These are phyloP conservation scores for Cichorium intybus DNA, from an alignment of 140 eudicot genomes.

Conservation along the genomic window DNA sequence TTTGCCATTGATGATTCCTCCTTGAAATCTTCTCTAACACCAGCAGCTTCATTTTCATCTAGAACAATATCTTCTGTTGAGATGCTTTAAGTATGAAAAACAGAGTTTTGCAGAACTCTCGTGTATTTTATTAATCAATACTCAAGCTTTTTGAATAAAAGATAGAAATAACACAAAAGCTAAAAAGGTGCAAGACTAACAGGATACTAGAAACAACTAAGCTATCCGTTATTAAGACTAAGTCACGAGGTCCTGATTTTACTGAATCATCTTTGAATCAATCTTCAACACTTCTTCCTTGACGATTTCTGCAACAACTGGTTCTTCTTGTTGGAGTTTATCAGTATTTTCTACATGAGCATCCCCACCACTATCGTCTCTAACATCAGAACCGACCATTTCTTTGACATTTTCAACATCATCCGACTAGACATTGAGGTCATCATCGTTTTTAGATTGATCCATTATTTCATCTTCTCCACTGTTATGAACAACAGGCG, in stretches of 20 bases:
- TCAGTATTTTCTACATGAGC: neutral
- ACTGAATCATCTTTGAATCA: too few species aligned
- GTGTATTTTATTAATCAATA: too few species aligned
- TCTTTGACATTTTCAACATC: conserved; percentile 8
- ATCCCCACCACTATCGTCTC: neutral
- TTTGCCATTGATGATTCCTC: conserved; percentile 8
- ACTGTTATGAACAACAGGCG: neutral
- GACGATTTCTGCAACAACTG: neutral
- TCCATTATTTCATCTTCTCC: conserved; percentile 1
- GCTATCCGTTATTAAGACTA: too few species aligned
- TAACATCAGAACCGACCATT: conserved; percentile 9
- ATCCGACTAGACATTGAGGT: neutral
- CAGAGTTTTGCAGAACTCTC: too few species aligned
- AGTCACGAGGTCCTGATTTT: too few species aligned
- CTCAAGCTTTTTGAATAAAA: too few species aligned
- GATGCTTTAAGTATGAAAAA: too few species aligned
- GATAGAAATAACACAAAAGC: too few species aligned
- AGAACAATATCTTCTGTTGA: conserved; percentile 14
- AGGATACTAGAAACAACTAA: too few species aligned
- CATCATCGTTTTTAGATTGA: conserved; percentile 1
- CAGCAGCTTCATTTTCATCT: conserved; percentile 17
- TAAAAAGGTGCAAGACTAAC: too few species aligned
- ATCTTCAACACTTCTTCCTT: too few species aligned
- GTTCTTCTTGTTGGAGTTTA: conserved; percentile 5
- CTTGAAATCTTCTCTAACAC: conserved; percentile 2